Conservation (phyloP, 208 protist species). For the Perkinsela sp. region DNA sequence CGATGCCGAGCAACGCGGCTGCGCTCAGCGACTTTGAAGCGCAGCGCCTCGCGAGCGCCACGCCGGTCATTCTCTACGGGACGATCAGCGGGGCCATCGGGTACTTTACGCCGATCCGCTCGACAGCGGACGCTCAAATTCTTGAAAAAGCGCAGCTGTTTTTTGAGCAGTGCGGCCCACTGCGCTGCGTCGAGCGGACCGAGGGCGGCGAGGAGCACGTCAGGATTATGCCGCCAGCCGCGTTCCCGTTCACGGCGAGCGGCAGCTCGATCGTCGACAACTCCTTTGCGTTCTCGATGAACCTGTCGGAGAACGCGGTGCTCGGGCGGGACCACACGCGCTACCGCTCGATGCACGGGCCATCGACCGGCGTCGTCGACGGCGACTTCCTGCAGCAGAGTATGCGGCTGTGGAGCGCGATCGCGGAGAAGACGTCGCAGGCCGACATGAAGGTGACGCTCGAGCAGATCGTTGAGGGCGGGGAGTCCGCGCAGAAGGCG, state of each 20-base stretch:
- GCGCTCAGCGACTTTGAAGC: background rate
- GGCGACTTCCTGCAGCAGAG: background rate
- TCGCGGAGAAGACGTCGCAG: background rate
- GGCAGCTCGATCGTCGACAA: background rate
- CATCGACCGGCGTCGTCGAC: background rate
- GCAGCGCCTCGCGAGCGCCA: constrained; percentile 4
- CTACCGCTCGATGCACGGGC: background rate
- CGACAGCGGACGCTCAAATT: constrained; percentile 14
- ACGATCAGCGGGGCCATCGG: constrained; percentile 16
- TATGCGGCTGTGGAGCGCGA: background rate
- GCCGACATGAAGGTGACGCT: background rate
- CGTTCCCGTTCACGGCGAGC: background rate
- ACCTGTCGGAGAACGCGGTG: background rate
- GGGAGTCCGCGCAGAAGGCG: background rate
- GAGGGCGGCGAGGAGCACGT: background rate
- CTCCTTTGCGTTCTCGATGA: background rate
- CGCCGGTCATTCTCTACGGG: constrained; percentile 10
- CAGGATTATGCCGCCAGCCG: background rate
- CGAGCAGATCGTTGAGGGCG: background rate
- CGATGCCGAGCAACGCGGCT: background rate
- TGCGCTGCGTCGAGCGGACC: background rate
- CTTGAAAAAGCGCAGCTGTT: background rate
- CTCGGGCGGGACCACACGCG: background rate
- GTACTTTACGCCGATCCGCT: constrained; percentile 14
- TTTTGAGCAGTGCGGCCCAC: background rate